Evolutionary conservation across 2,329 filamentous ascomycete species (phyloP).

Genomic region (Botrytis medusae): DNA sequence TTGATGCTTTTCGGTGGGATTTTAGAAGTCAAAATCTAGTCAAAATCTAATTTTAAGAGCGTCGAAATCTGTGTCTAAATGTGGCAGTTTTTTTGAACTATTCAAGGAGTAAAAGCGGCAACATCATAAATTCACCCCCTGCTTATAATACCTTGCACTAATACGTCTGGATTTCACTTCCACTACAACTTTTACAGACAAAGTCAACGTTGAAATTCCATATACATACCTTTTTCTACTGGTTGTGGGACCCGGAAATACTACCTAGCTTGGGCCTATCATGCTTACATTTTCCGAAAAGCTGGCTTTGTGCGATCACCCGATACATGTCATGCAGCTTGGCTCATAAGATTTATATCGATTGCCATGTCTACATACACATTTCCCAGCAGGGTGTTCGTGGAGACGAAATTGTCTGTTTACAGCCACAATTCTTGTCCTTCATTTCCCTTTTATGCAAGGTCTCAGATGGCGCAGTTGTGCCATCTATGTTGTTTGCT

Average conservation of each 20-base stretch:
- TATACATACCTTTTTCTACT: background rate
- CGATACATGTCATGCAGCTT: conserved; percentile 4
- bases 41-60: background rate
- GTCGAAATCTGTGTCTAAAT: background rate
- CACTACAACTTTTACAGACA: background rate
- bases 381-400: background rate
- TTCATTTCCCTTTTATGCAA: background rate
- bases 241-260: background rate
- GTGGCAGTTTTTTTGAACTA: background rate
- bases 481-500: background rate
- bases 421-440: background rate
- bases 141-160: background rate
- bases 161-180: background rate
- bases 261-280: background rate
- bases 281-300: background rate
- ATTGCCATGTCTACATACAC: conserved; percentile 6
- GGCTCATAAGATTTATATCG: background rate
- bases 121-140: background rate
- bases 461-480: background rate
- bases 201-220: background rate
- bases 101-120: background rate
- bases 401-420: conserved; percentile 7
- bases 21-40: background rate
- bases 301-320: conserved; percentile 15
- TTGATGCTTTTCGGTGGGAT: background rate